Conservation (phyloP, 2,329 filamentous ascomycete genomes). For the Fusarium staphyleae region DNA sequence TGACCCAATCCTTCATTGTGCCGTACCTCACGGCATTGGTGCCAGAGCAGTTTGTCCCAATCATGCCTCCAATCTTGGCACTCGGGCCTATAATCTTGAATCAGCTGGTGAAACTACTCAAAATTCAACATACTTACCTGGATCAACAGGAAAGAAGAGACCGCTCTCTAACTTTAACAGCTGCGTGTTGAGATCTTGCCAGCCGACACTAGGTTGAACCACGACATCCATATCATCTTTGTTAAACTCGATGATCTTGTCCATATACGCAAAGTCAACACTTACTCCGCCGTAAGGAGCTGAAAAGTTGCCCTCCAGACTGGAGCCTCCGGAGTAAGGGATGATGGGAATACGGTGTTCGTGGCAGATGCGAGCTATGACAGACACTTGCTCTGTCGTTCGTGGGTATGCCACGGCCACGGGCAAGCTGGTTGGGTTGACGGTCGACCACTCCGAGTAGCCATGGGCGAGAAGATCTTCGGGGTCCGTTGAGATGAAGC, state of each 20-base stretch:
- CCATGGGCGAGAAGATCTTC: slow-evolving; percentile 68
- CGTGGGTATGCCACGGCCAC: slow-evolving; percentile 71
- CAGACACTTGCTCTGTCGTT: slow-evolving; percentile 65
- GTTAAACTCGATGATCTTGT: slow-evolving; percentile 79
- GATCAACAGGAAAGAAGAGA: slow-evolving; percentile 91
- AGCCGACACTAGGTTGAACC: slow-evolving; percentile 89
- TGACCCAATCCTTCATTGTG: slow-evolving; percentile 88
- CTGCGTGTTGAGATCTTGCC: slow-evolving; percentile 84
- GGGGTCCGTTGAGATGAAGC: slow-evolving; percentile 67
- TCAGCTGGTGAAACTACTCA: not conserved
- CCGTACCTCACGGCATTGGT: slow-evolving; percentile 84
- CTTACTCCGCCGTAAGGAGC: slow-evolving; percentile 87
- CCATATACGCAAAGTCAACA: slow-evolving; percentile 90
- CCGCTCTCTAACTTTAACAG: slow-evolving; percentile 73
- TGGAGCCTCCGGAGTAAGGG: slow-evolving; percentile 85
- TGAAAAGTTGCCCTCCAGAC: slow-evolving; percentile 88
- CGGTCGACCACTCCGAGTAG: slow-evolving; percentile 72
- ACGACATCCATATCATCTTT: slow-evolving; percentile 92
- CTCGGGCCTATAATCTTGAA: slow-evolving; percentile 54
- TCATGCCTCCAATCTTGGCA: slow-evolving; percentile 83
- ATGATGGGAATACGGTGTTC: slow-evolving; percentile 84
- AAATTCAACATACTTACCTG: slow-evolving; percentile 57
- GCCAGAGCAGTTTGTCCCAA: slow-evolving; percentile 78
- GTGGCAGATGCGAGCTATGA: slow-evolving; percentile 73
- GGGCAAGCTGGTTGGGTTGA: slow-evolving; percentile 65